These are phyloP conservation scores for Salix udensis DNA, from an alignment of 345 rosid species.

Conservation along the genomic window DNA sequence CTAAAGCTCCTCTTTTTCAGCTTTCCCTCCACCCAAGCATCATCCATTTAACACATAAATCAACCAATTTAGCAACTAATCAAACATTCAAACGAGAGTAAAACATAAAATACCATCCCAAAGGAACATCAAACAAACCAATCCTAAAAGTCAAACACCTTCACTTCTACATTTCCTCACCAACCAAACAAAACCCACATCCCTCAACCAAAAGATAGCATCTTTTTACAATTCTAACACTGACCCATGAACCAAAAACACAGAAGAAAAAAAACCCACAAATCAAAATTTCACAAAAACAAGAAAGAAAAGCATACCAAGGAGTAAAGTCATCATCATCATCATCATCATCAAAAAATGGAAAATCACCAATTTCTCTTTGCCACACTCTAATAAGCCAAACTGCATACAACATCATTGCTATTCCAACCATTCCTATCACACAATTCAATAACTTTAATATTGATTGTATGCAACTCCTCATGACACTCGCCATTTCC, in stretches of 20 bases:
- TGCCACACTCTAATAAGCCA: conserved; percentile 82
- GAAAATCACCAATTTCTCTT: conserved; percentile 49
- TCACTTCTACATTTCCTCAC: not conserved
- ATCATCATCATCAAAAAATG: conserved; percentile 32
- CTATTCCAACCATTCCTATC: conserved; percentile 81
- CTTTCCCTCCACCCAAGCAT: too few relatives aligned
- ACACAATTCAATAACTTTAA: conserved; percentile 72
- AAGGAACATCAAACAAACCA: not conserved
- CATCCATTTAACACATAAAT: too few relatives aligned
- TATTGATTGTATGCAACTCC: conserved; percentile 66
- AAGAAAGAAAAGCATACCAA: conserved; percentile 43
- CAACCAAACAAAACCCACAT: not conserved
- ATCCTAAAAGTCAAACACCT: not conserved
- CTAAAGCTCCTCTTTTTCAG: too few relatives aligned
- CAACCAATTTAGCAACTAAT: too few relatives aligned
- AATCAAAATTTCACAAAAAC: not conserved
- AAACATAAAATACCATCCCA: not conserved
- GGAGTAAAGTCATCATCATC: conserved; percentile 44
- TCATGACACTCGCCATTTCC: conserved; percentile 44
- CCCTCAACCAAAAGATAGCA: not conserved
- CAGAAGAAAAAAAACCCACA: not conserved
- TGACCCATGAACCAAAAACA: conserved; percentile 9
- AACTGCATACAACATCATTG: conserved; percentile 59
- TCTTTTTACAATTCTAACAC: not conserved
- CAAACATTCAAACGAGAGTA: too few relatives aligned